phyloP scores from a whole-genome alignment of 768 basidiomycete genomes.

The Kwoniella shandongensis region DNA sequence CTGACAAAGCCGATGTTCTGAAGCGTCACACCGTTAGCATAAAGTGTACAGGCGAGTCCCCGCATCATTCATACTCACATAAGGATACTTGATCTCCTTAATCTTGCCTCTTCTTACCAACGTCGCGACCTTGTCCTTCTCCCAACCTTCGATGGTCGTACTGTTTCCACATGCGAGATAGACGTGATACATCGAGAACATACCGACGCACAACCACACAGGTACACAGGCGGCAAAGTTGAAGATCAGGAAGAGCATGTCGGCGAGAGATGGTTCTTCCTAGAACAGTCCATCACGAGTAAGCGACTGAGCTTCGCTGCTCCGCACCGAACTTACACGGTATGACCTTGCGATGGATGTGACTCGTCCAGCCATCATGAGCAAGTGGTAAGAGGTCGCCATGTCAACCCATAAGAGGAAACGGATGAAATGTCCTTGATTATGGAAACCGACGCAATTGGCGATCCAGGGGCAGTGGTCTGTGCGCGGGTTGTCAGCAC shows the following conservation, averaged over 20 bases:
- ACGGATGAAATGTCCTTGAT: conserved; percentile 74
- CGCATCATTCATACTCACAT: conserved; percentile 60
- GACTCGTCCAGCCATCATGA: conserved; percentile 17
- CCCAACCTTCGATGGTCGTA: conserved; percentile 97
- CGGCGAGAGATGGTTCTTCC: conserved; percentile 67
- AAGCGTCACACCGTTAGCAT: background rate
- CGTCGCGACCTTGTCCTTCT: conserved; percentile 90
- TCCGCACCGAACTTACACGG: conserved; percentile 11
- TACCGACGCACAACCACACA: conserved; percentile 80
- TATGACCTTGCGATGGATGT: conserved; percentile 11
- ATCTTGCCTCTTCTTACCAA: conserved; percentile 83
- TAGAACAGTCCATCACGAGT: conserved; percentile 49
- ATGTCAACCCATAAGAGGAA: conserved; percentile 90
- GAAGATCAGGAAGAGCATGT: conserved; percentile 80
- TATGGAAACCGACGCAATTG: conserved; percentile 74
- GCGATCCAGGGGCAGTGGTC: conserved; percentile 54
- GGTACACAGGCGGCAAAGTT: conserved; percentile 85
- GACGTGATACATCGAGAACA: conserved; percentile 90
- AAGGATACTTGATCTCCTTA: conserved; percentile 88
- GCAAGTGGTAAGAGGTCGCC: conserved; percentile 75
- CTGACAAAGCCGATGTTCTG: conserved; percentile 74
- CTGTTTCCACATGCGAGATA: conserved; percentile 73
- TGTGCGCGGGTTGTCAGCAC: conserved; percentile 9
- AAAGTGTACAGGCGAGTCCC: background rate
- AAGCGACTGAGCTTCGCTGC: too few species aligned